Conservation (phyloP, 176 grass and related monocot species). For the Tillandsia fasciculata region DNA sequence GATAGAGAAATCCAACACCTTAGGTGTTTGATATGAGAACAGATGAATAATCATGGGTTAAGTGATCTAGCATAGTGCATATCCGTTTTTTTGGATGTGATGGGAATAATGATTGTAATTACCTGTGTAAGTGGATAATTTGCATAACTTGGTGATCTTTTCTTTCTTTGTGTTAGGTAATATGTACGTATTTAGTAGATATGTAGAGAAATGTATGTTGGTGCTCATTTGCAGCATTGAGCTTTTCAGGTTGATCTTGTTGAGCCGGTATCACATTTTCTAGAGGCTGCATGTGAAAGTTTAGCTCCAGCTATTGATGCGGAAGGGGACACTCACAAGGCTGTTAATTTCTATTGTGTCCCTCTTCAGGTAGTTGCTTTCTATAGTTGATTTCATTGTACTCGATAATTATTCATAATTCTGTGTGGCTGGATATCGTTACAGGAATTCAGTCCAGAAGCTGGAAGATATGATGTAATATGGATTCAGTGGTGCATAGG, state of each 20-base stretch:
- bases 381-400: neutral
- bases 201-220: neutral
- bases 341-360: conserved; percentile 73
- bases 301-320: conserved; percentile 41
- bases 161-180: neutral
- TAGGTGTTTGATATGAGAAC: neutral
- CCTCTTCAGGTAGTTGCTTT: conserved; percentile 76
- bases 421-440: neutral
- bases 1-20: neutral
- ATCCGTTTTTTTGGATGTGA: neutral
- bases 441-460: conserved; percentile 84
- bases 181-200: neutral
- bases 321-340: conserved; percentile 46
- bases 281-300: conserved; percentile 73
- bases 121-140: neutral
- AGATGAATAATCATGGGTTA: neutral
- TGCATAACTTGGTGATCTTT: neutral
- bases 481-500: conserved; percentile 99
- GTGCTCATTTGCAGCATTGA: neutral
- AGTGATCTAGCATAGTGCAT: neutral
- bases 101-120: neutral
- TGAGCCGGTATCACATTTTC: conserved; percentile 91
- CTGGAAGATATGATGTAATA: conserved; percentile 93
- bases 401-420: neutral
- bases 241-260: conserved; percentile 80